Conservation (phyloP, 1,139 yeast genomes). For the Candida sp. region DNA sequence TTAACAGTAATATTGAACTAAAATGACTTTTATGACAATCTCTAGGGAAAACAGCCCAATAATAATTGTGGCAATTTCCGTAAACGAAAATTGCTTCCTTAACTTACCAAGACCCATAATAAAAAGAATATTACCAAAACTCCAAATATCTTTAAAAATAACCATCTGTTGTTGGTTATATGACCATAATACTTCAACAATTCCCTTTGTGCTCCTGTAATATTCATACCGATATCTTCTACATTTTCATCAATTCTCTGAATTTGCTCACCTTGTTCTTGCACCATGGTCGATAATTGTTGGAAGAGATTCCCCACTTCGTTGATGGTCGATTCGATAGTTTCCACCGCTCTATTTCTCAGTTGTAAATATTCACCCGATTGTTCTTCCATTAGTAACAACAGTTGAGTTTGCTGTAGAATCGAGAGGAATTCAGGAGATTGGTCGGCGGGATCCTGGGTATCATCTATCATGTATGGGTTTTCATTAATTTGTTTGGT, state of each 20-base stretch:
- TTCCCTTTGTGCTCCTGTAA: constrained; percentile 93
- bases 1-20: not conserved
- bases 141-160: constrained; percentile 87
- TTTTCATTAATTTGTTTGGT: constrained; percentile 31
- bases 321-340: constrained; percentile 92
- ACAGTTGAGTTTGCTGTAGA: constrained; percentile 76
- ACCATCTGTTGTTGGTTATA: constrained; percentile 89
- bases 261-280: constrained; percentile 94
- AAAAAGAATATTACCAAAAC: constrained; percentile 75
- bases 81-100: no score
- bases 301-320: constrained; percentile 95
- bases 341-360: constrained; percentile 88
- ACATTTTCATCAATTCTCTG: constrained; percentile 95
- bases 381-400: constrained; percentile 74
- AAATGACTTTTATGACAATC: no score
- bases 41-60: no score
- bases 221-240: constrained; percentile 87
- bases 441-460: constrained; percentile 10
- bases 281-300: constrained; percentile 96
- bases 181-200: constrained; percentile 85
- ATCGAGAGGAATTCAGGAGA: constrained; percentile 46
- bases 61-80: no score
- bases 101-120: constrained; percentile 76
- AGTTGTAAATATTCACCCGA: constrained; percentile 72
- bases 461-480: constrained; percentile 31